These are phyloP conservation scores for Mycena leptocephala DNA, from an alignment of 768 basidiomycete genomes.

Conservation along the genomic window DNA sequence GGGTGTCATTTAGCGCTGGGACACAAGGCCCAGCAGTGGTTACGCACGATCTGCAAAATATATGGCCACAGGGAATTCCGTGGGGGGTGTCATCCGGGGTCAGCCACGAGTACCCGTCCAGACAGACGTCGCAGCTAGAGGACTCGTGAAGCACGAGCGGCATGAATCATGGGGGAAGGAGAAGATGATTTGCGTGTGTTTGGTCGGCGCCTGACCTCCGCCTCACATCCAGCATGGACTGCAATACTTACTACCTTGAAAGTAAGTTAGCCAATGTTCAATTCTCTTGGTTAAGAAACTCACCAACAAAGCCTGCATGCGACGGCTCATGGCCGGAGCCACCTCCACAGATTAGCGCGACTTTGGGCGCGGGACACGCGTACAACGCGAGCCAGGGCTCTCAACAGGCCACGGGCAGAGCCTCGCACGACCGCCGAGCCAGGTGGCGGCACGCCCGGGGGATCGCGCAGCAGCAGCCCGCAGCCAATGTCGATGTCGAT, in stretches of 20 bases:
- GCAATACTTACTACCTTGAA: too few species aligned
- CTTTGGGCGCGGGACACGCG: slow-evolving; percentile 60
- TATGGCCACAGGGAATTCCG: slow-evolving; percentile 84
- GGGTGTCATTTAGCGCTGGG: slow-evolving; percentile 1
- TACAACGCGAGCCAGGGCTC: slow-evolving; percentile 45
- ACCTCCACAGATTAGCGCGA: slow-evolving; percentile 87
- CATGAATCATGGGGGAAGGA: slow-evolving; percentile 42
- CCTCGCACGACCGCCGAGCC: slow-evolving; percentile 68
- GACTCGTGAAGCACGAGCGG: slow-evolving; percentile 76
- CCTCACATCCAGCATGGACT: too few species aligned
- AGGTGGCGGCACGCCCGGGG: slow-evolving; percentile 80
- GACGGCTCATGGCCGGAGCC: slow-evolving; percentile 95
- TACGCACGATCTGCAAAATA: slow-evolving; percentile 80
- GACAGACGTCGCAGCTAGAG: slow-evolving; percentile 85
- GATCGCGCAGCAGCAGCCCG: slow-evolving; percentile 75
- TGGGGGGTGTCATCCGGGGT: slow-evolving; percentile 70
- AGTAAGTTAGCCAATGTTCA: background rate
- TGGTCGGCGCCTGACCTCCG: too few species aligned
- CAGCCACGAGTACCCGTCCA: slow-evolving; percentile 74
- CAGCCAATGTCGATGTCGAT: too few species aligned
- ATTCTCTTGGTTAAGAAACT: slow-evolving; percentile 31
- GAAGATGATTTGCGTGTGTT: background rate
- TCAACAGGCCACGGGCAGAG: slow-evolving; percentile 55
- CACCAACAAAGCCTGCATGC: slow-evolving; percentile 92
- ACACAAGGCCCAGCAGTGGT: slow-evolving; percentile 25